Conservation (phyloP, 352 stramenopile species). For the Phytopythium litorale region DNA sequence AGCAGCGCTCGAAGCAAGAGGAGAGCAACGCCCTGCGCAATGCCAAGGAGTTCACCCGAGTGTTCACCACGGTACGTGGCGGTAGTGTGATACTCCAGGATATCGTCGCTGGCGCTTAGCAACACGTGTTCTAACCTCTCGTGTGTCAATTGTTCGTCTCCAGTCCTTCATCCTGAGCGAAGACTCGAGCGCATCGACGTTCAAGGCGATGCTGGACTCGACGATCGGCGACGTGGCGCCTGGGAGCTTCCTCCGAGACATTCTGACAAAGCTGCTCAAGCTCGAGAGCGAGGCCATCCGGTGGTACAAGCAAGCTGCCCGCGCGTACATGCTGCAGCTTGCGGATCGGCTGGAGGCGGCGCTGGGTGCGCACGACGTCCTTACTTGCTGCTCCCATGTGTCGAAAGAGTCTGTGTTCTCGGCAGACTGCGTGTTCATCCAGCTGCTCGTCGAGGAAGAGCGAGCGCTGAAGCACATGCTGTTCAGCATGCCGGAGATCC, state of each 20-base stretch:
- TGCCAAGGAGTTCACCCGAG: slow-evolving; percentile 48
- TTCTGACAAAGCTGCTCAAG: slow-evolving; percentile 58
- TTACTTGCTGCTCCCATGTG: slow-evolving; percentile 40
- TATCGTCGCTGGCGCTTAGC: neutral
- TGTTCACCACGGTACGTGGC: slow-evolving; percentile 59
- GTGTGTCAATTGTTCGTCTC: neutral
- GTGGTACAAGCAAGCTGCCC: slow-evolving; percentile 67
- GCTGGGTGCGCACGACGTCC: slow-evolving; percentile 35
- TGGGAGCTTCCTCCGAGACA: slow-evolving; percentile 39
- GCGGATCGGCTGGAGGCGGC: slow-evolving; percentile 41
- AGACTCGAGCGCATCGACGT: slow-evolving; percentile 24
- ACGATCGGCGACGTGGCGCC: slow-evolving; percentile 43
- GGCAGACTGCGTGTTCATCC: slow-evolving; percentile 43
- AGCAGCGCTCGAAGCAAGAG: slow-evolving; percentile 45
- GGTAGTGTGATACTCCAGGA: neutral
- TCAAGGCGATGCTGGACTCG: slow-evolving; percentile 47
- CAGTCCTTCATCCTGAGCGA: slow-evolving; percentile 57
- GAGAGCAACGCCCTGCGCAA: slow-evolving; percentile 50
- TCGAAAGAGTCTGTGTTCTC: slow-evolving; percentile 8
- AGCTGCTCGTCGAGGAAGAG: slow-evolving; percentile 43
- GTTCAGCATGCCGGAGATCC: slow-evolving; percentile 69
- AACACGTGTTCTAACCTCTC: neutral
- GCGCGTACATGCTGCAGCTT: slow-evolving; percentile 69
- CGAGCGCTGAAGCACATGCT: slow-evolving; percentile 43
- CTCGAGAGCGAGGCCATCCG: slow-evolving; percentile 62